Conservation (phyloP, 139 green algal species). For the Haematococcus sp. region DNA sequence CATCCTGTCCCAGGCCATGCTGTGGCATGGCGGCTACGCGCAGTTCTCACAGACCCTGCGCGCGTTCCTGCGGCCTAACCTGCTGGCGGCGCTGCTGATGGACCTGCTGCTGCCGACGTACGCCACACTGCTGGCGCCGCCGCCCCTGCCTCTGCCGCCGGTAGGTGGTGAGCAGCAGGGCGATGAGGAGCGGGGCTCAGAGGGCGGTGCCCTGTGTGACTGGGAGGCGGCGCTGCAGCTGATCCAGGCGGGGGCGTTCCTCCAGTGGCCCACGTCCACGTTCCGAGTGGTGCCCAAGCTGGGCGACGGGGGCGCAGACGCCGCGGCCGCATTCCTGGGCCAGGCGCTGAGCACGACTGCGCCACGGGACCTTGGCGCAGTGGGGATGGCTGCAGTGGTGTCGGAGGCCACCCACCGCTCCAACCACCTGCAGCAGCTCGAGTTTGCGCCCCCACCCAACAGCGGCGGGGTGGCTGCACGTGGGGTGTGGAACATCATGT, state of each 20-base stretch:
- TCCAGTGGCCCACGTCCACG: background rate
- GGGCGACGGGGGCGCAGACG: background rate
- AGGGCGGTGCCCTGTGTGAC: background rate
- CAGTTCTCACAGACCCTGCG: background rate
- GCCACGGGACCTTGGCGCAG: no score
- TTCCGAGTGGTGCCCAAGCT: background rate
- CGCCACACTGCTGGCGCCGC: background rate
- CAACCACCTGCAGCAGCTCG: no score
- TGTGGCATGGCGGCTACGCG: background rate
- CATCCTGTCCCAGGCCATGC: background rate
- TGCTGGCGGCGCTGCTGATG: background rate
- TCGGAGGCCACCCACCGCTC: no score
- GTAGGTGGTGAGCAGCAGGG: background rate
- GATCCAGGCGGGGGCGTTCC: background rate
- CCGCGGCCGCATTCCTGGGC: background rate
- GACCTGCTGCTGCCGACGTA: background rate
- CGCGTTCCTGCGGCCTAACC: constrained; percentile 2
- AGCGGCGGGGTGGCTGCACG: no score
- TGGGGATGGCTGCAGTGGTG: no score
- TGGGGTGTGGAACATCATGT: no score
- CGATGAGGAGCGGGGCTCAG: background rate
- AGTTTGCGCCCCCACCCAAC: no score
- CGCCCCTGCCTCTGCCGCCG: background rate
- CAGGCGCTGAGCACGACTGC: no score
- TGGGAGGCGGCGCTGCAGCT: background rate